phyloP scores from a whole-genome alignment of 108 stramenopile species.

The Nitzschia sp. region DNA sequence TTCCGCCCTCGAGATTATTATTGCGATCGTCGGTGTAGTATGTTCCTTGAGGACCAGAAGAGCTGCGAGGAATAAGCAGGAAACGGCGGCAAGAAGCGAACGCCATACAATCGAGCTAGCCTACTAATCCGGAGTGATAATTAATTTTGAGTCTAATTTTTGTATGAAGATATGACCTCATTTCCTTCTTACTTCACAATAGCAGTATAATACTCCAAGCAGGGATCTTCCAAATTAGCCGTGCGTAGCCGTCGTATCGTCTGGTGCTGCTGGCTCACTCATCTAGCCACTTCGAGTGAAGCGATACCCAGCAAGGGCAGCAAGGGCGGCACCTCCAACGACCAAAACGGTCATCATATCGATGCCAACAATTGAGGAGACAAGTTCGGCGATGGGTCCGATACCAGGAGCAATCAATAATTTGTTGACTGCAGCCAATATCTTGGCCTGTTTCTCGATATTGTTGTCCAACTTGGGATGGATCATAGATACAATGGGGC shows the following conservation, averaged over 20 bases:
- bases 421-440: slow-evolving; percentile 1
- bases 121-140: too few relatives aligned
- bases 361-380: not conserved
- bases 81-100: too few relatives aligned
- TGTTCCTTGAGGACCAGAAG: too few relatives aligned
- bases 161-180: not conserved
- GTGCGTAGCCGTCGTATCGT: too few relatives aligned
- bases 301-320: not conserved
- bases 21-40: too few relatives aligned
- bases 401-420: not conserved
- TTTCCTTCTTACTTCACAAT: too few relatives aligned
- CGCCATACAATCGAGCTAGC: too few relatives aligned
- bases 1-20: too few relatives aligned
- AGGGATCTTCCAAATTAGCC: too few relatives aligned
- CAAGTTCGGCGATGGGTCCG: not conserved
- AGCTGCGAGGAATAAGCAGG: too few relatives aligned
- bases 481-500: not conserved
- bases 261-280: too few relatives aligned
- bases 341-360: not conserved
- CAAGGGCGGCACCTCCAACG: not conserved
- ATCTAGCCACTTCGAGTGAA: not conserved
- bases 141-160: not conserved
- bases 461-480: slow-evolving; percentile 5
- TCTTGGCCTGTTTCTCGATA: slow-evolving; percentile 1
- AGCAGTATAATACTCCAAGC: too few relatives aligned